Evolutionary conservation across 2,329 filamentous ascomycete species (phyloP).

Genomic region (Trichoderma brevicompactum): DNA sequence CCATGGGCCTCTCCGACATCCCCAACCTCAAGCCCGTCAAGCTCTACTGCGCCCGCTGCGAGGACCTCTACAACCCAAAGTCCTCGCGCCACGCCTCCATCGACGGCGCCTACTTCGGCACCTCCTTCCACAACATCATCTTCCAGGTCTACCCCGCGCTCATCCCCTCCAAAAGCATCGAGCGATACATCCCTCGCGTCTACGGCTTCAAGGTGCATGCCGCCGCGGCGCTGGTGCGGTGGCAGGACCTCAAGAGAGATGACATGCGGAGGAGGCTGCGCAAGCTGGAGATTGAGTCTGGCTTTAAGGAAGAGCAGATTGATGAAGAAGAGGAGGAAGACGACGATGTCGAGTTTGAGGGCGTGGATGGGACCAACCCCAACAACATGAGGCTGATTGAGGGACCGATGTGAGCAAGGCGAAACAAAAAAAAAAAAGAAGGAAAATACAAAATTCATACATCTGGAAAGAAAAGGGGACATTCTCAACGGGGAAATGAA

Average conservation of each 20-base stretch:
- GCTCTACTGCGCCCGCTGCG: constrained; percentile 95
- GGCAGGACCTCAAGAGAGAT: constrained; percentile 82
- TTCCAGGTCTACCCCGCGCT: constrained; percentile 97
- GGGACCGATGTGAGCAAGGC: constrained; percentile 31
- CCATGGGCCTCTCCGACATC: constrained; percentile 91
- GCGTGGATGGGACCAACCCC: constrained; percentile 38
- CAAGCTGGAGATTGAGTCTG: constrained; percentile 73
- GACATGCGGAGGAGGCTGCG: constrained; percentile 79
- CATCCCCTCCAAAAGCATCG: constrained; percentile 81
- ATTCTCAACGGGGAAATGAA: not conserved
- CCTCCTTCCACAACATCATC: constrained; percentile 97
- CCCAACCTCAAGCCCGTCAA: constrained; percentile 89
- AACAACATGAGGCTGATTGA: constrained; percentile 37
- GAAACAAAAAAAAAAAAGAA: not conserved
- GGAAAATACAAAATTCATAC: not conserved
- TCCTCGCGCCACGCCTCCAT: constrained; percentile 93
- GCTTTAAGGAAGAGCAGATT: constrained; percentile 73
- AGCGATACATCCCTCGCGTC: constrained; percentile 85
- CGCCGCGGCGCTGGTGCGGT: constrained; percentile 81
- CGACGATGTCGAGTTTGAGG: constrained; percentile 52
- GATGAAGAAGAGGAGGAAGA: constrained; percentile 66
- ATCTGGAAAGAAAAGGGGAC: not conserved
- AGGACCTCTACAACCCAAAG: constrained; percentile 99
- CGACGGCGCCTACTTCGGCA: constrained; percentile 97
- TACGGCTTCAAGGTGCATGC: constrained; percentile 97